Evolutionary conservation across 768 basidiomycete genomes (phyloP), one percentile per base, ranked within the genome.

Genomic region (Inosperma sp.): DNA sequence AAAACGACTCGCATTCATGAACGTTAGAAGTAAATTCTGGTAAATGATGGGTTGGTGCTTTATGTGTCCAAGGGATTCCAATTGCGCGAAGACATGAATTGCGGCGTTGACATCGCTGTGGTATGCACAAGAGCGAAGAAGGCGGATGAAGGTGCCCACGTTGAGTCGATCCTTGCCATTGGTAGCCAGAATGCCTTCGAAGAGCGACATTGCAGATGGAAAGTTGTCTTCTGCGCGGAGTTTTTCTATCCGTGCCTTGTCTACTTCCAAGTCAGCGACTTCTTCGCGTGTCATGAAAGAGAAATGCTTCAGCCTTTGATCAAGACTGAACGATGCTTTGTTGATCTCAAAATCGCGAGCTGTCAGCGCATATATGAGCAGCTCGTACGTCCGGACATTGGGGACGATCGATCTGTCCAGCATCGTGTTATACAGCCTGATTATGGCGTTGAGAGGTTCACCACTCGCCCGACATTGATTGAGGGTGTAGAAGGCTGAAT

Each of bases 391-490:
- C 36, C 64, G 57, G 10, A 68, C 49, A 44, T 83, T 84, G 7
- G 93, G 91, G 0, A 77, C 59, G 4, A 93, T 63, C 14, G 79
- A 77, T 25, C 68, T 73, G 22, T 74, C 68, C 50, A 92, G 68
- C 75, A 94, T 81, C 41, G 80, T 72, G 55, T 88, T 79, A 69
- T 93, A 94, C 2, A 82, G 75, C 42, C 82, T 78, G 47, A 87
- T 64, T 30, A 91, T 67, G 34, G 75, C 61, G 0, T 73, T 65
- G 25, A 89, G 72, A 5, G 82, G 79, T 54, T 79, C 78, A 7
- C 82, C 82, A 8, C 62, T 49, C 14, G 49, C 36, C 56, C 83
- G 75, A 44, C 75, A 69, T 26, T 65, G 60, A 30, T 72, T 59
- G 3, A 92, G 65, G 0, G 79, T 81, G 1, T 72, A 61, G 17